Conservation (phyloP, 768 basidiomycete species). For the Boletus reticulatus region DNA sequence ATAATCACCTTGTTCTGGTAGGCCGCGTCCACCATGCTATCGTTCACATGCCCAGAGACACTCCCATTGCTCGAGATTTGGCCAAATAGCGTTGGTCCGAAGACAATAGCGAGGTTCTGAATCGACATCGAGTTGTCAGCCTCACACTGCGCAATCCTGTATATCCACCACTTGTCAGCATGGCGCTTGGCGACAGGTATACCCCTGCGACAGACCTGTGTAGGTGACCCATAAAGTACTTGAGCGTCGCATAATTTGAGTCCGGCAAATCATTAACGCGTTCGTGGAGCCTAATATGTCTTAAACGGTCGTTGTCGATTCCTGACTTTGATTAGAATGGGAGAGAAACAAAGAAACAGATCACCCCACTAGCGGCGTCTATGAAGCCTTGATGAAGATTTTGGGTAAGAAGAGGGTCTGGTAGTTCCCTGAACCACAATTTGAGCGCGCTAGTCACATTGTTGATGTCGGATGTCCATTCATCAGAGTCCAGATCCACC, state of each 20-base stretch:
- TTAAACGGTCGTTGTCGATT: constrained; percentile 90
- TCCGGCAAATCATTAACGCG: constrained; percentile 97
- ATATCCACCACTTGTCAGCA: constrained; percentile 7
- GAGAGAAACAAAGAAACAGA: background rate
- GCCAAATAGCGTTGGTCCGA: constrained; percentile 97
- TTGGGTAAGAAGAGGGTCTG: constrained; percentile 87
- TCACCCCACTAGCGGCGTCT: constrained; percentile 84
- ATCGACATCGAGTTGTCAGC: constrained; percentile 87
- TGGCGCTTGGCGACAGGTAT: background rate
- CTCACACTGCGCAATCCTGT: constrained; percentile 76
- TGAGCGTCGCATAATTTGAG: constrained; percentile 97
- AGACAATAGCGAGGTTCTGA: constrained; percentile 93
- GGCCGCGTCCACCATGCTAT: constrained; percentile 66
- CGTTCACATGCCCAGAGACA: constrained; percentile 44
- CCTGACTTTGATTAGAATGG: constrained; percentile 40
- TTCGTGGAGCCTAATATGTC: constrained; percentile 95
- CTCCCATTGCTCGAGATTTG: constrained; percentile 47
- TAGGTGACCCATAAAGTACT: constrained; percentile 93
- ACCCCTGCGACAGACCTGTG: constrained; percentile 56
- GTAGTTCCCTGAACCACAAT: constrained; percentile 93
- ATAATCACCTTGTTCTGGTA: constrained; percentile 65
- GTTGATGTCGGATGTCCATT: constrained; percentile 95
- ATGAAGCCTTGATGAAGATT: constrained; percentile 88
- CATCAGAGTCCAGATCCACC: constrained; percentile 82
- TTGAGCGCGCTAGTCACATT: constrained; percentile 94